Evolutionary conservation across 2,329 filamentous ascomycete species (phyloP).

Genomic region (Zymoseptoria crescenta): DNA sequence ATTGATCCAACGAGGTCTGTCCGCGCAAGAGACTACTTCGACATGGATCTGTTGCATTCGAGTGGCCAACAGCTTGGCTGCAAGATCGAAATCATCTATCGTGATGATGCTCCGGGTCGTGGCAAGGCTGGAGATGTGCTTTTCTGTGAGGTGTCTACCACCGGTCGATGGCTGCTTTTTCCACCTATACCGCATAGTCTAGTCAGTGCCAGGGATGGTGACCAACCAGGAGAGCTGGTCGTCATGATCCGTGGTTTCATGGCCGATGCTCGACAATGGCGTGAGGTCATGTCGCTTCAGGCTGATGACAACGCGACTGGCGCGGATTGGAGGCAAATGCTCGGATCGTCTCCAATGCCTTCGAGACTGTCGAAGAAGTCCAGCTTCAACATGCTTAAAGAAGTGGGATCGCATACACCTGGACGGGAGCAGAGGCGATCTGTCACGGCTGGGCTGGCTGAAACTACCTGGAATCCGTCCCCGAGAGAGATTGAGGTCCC

Average conservation of each 20-base stretch:
- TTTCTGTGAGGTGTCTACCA: slow-evolving; percentile 77
- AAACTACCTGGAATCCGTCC: slow-evolving; percentile 18
- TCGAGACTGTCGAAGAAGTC: slow-evolving; percentile 45
- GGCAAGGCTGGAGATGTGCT: slow-evolving; percentile 74
- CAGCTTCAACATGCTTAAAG: slow-evolving; percentile 39
- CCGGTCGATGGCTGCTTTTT: slow-evolving; percentile 77
- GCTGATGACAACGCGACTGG: slow-evolving; percentile 70
- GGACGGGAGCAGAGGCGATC: slow-evolving; percentile 10
- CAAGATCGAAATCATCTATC: slow-evolving; percentile 75
- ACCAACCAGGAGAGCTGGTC: slow-evolving; percentile 64
- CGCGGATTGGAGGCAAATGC: slow-evolving; percentile 78
- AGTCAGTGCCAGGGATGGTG: slow-evolving; percentile 73
- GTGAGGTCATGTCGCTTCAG: slow-evolving; percentile 70
- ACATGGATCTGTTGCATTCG: slow-evolving; percentile 75
- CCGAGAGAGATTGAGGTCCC: slow-evolving; percentile 52
- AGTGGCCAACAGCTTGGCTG: slow-evolving; percentile 86
- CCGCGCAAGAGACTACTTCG: slow-evolving; percentile 81
- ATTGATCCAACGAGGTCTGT: slow-evolving; percentile 77
- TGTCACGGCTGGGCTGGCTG: slow-evolving; percentile 8
- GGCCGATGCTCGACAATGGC: slow-evolving; percentile 60
- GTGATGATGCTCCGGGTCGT: slow-evolving; percentile 65
- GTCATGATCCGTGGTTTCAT: slow-evolving; percentile 76
- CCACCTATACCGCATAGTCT: slow-evolving; percentile 68
- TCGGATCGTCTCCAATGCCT: slow-evolving; percentile 60
- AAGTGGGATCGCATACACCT: slow-evolving; percentile 8